Evolutionary conservation across 345 rosid genomes (phyloP), one percentile per base, ranked within the genome.

Genomic region (Clarkia xantiana): DNA sequence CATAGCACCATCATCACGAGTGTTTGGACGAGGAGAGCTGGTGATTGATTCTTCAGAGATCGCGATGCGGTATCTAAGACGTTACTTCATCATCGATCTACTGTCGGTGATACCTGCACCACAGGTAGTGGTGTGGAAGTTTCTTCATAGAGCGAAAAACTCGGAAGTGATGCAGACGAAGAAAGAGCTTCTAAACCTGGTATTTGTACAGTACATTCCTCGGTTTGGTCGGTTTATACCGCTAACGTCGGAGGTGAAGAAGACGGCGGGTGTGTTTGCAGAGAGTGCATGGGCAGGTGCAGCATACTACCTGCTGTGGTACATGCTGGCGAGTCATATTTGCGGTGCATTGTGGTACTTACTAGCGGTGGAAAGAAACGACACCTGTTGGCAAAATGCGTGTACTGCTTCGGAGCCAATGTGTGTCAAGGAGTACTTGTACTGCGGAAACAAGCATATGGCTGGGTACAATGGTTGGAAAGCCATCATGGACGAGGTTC

Each of bases 11-110:
- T 86, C 96, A 2, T 86, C 96, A 2, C 67, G 96, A 25, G 96
- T 86, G n/a, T 86, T 86, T 29, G 96, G 96, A 23, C 73, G 96
- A 16, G 96, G 96, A 51, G 96, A 86, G 67, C 94, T 86, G 51
- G 96, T 86, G n/a, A 84, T 83, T 15, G 90, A 83, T 64, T 66
- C 94, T 56, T 79, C 76, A 42, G 66, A 82, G 59, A 86, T 86
- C 50, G 89, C 96, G 4, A 53, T 65, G 47, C 70, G 90, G 18
- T 86, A 86, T 36, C 53, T 86, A 49, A 47, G 64, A n/a, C 94
- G 80, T 14, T 71, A 73, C 51, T 86, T 86, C 72, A 56, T 78
- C 51, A 71, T 83, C 36, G 96, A 86, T 68, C 63, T 80, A 50
- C 80, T 83, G 12, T 67, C 94, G 9, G 84, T 86, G 45, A 72